Evolutionary conservation across 768 basidiomycete species (phyloP).

Genomic region (Russula griseocarnosa): DNA sequence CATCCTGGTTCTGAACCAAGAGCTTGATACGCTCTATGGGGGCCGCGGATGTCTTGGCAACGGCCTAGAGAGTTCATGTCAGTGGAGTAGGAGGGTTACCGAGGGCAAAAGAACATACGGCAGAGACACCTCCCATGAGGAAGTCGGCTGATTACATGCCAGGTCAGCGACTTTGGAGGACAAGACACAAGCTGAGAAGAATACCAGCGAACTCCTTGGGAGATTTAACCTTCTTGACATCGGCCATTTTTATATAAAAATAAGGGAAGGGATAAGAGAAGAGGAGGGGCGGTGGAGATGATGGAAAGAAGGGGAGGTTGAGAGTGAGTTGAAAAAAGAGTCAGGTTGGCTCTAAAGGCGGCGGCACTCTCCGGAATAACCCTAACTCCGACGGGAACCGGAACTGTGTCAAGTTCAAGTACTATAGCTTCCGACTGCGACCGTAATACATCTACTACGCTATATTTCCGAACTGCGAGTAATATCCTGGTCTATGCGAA

Average conservation of each 20-base stretch:
- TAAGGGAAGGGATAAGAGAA: conserved; percentile 38
- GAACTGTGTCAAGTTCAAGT: conserved; percentile 4
- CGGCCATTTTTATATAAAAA: conserved; percentile 66
- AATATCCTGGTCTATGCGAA: conserved; percentile 23
- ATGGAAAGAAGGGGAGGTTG: conserved; percentile 39
- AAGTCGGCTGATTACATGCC: conserved; percentile 64
- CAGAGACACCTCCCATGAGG: conserved; percentile 95
- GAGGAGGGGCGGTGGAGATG: conserved; percentile 52
- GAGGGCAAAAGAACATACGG: conserved; percentile 47
- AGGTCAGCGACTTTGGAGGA: conserved; percentile 35
- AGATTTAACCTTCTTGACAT: conserved; percentile 78
- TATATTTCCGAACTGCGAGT: conserved; percentile 22
- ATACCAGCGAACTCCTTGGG: conserved; percentile 86
- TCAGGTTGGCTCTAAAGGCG: conserved; percentile 35
- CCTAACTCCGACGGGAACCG: conserved; percentile 32
- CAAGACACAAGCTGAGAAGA: conserved; percentile 32
- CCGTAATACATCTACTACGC: conserved; percentile 5
- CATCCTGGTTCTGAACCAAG: conserved; percentile 98
- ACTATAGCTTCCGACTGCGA: not conserved
- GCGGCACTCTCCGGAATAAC: conserved; percentile 35
- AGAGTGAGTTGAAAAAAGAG: conserved; percentile 46
- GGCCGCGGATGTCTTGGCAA: conserved; percentile 98
- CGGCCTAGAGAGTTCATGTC: conserved; percentile 55
- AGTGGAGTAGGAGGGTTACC: not conserved
- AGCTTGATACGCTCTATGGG: conserved; percentile 99